These are phyloP conservation scores for Lolium multiflorum DNA, from an alignment of 176 grass and related monocot genomes.

Conservation along the genomic window DNA sequence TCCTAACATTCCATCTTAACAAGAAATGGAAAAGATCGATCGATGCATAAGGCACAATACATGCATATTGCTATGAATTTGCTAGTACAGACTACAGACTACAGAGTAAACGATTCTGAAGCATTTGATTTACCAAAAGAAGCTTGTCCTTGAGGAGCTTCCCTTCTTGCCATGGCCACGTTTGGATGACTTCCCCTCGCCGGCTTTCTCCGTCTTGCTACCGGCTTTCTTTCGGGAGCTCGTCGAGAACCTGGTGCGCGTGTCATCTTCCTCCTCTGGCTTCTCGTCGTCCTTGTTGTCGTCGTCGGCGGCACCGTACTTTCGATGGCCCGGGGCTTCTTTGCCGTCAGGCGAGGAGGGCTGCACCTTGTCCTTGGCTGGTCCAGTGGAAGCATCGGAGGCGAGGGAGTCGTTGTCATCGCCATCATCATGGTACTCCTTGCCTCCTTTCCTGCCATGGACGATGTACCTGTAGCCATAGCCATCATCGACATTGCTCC, in stretches of 20 bases:
- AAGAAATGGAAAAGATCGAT: slow-evolving; percentile 27
- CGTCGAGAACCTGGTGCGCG: slow-evolving; percentile 29
- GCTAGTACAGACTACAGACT: slow-evolving; percentile 1
- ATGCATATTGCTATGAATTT: slow-evolving; percentile 33
- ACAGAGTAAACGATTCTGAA: slow-evolving; percentile 30
- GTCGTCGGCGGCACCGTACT: neutral
- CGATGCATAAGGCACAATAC: slow-evolving; percentile 1
- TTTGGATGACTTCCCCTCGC: slow-evolving; percentile 51
- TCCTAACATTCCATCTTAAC: slow-evolving; percentile 47
- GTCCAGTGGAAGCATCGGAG: slow-evolving; percentile 86
- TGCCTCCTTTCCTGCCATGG: slow-evolving; percentile 36
- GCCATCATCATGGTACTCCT: slow-evolving; percentile 28
- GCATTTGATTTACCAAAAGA: slow-evolving; percentile 60
- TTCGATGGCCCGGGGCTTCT: neutral
- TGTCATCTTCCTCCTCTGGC: slow-evolving; percentile 12
- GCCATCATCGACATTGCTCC: slow-evolving; percentile 54
- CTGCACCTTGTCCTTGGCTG: slow-evolving; percentile 48
- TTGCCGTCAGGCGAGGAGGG: slow-evolving; percentile 23
- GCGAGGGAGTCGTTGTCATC: slow-evolving; percentile 80
- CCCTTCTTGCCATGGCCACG: slow-evolving; percentile 52
- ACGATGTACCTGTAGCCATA: slow-evolving; percentile 52
- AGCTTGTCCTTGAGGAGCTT: slow-evolving; percentile 57
- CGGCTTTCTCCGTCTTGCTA: slow-evolving; percentile 58
- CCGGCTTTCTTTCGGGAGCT: slow-evolving; percentile 52
- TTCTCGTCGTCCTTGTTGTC: neutral